Base-by-base conservation (phyloP, 352 stramenopile genomes). In the Pythium dissimile region DNA sequence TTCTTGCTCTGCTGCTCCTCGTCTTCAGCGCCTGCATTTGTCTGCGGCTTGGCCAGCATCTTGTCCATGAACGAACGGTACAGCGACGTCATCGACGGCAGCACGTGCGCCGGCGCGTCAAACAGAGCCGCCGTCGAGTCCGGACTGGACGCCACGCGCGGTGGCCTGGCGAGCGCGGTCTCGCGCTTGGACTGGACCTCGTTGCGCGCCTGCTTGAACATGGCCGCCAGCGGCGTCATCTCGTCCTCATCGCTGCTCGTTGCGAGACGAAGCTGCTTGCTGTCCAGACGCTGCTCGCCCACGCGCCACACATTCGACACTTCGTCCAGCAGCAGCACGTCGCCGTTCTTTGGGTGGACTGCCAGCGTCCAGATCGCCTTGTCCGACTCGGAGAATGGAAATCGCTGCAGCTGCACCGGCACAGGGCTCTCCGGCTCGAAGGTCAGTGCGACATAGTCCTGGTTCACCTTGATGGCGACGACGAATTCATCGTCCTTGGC, bases 21-120 rank as follows among this genome's bases (percentile, higher is more conserved):
- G 18, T 69, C 24, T 16, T 46, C 35, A 8, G 23, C 54, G 1
- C 42, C 30, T 5, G n/a, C 55, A 5, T 52, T 54, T 0, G 46
- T 54, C 20, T 79, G 70, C 4, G 80, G 66, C 57, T 92, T 92
- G 7, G 75, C 68, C 45, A 95, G 69, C 77, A 95, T 91, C 61
- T 81, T 86, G 59, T 95, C 85, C 83, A 95, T 89, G 57, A 92
- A 95, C 39, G 80, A 88, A 3, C 80, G 68, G 66, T 93, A 95
- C 34, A 95, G 64, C 27, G 80, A 74, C 38, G 82, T 86, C 74
- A 94, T 90, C 13, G 83, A 89, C 42, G 85, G 85, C 53, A 94
- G 55, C 37, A 93, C 85, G 66, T 95, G 85, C 13, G 77, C 78
- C 10, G 85, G 83, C 7, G 83, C 85, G 26, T 92, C 79, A 62